These are phyloP conservation scores for Suillus subalutaceus DNA, from an alignment of 768 basidiomycete genomes.

Conservation along the genomic window DNA sequence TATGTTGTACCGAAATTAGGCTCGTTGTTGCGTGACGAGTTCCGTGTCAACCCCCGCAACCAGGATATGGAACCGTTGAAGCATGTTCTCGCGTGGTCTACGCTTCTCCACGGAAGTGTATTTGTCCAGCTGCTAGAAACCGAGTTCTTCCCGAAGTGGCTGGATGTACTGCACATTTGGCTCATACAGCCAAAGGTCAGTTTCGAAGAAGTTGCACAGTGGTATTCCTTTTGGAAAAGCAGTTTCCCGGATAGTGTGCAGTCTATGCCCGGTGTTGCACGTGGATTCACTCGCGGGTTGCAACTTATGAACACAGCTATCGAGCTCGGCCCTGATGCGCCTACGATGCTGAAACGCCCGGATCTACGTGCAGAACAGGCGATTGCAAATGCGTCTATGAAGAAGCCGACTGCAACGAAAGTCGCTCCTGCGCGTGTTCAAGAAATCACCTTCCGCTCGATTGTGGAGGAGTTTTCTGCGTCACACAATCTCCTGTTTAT, in stretches of 20 bases:
- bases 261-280: constrained; percentile 62
- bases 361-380: constrained; percentile 57
- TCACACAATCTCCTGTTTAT: constrained; percentile 87
- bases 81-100: constrained; percentile 76
- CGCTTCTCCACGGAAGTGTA: constrained; percentile 72
- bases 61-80: constrained; percentile 87
- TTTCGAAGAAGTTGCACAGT: constrained; percentile 90
- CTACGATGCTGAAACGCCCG: constrained; percentile 66
- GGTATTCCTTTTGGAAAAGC: constrained; percentile 91
- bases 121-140: constrained; percentile 83
- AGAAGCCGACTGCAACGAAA: constrained; percentile 37
- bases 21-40: constrained; percentile 76
- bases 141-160: constrained; percentile 98
- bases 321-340: constrained; percentile 79
- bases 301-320: constrained; percentile 96
- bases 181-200: constrained; percentile 86
- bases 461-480: constrained; percentile 90
- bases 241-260: constrained; percentile 74
- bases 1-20: constrained; percentile 92
- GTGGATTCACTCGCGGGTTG: constrained; percentile 85
- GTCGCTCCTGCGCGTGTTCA: constrained; percentile 53
- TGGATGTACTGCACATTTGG: constrained; percentile 91
- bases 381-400: constrained; percentile 24
- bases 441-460: constrained; percentile 90
- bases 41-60: constrained; percentile 87